A percentile compares a stretch with the other conserved stretches of the same genome.
These are phyloP conservation scores for Gentiana dahurica DNA, from an alignment of 257 asterid species.

Conservation along the genomic window DNA sequence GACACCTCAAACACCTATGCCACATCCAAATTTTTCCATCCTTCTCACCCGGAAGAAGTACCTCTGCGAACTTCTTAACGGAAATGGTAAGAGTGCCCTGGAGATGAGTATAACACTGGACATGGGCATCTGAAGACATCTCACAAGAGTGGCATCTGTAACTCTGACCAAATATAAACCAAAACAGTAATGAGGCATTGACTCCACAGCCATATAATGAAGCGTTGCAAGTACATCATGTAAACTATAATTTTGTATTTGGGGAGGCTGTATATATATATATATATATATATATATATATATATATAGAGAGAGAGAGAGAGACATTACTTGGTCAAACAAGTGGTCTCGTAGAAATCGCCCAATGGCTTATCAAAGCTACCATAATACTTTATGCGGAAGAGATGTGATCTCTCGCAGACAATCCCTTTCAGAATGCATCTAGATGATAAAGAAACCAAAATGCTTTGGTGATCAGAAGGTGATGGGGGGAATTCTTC, in stretches of 20 bases:
- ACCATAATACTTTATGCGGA: slow-evolving; percentile 86
- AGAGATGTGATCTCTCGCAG: slow-evolving; percentile 85
- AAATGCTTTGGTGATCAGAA: slow-evolving; percentile 85
- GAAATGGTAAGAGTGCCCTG: slow-evolving; percentile 94
- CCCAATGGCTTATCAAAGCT: slow-evolving; percentile 91
- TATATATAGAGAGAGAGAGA: slow-evolving; percentile 6
- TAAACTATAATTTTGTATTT: no score
- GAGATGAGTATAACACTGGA: slow-evolving; percentile 90
- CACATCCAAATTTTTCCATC: slow-evolving; percentile 99
- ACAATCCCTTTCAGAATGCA: slow-evolving; percentile 96
- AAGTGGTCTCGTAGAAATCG: slow-evolving; percentile 76
- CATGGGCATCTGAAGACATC: slow-evolving; percentile 94
- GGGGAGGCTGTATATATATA: no score
- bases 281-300: no score
- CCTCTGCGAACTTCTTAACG: slow-evolving; percentile 76
- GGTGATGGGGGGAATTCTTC: slow-evolving; percentile 86
- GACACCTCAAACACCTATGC: slow-evolving; percentile 96
- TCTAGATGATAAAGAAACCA: slow-evolving; percentile 83
- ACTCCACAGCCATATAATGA: not conserved
- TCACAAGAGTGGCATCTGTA: slow-evolving; percentile 78
- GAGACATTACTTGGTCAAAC: slow-evolving; percentile 72
- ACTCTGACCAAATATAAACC: slow-evolving; percentile 37
- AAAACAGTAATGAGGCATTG: slow-evolving; percentile 10
- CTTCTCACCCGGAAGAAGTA: slow-evolving; percentile 63
- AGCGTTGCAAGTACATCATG: not conserved